Percentiles rank a stretch among this genome's conserved stretches.
Conservation (phyloP, 2,329 filamentous ascomycete genomes). For the Cladophialophora psammophila region DNA sequence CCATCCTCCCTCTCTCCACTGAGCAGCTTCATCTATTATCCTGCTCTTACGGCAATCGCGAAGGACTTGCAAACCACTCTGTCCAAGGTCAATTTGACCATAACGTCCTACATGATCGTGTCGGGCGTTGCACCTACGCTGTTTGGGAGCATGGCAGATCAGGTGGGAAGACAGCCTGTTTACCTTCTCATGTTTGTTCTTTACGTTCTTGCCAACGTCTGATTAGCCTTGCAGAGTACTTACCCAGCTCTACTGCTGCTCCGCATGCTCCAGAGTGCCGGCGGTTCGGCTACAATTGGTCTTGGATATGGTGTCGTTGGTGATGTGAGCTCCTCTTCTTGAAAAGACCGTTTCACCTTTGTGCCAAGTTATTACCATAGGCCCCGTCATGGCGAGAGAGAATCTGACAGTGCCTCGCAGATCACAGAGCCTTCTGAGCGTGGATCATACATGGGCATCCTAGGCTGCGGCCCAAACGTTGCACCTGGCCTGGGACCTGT, state of each 20-base stretch:
- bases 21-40: conserved; percentile 42
- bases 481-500: conserved; percentile 57
- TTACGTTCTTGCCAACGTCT: conserved; percentile 51
- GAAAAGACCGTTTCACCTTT: neutral
- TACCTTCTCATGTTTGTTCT: conserved; percentile 44
- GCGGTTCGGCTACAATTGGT: conserved; percentile 53
- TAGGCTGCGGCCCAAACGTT: conserved; percentile 47
- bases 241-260: conserved; percentile 51
- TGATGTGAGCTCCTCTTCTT: conserved; percentile 45
- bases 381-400: neutral
- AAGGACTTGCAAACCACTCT: conserved; percentile 20
- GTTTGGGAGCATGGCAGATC: conserved; percentile 45
- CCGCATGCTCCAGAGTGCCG: conserved; percentile 54
- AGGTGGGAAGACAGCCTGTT: conserved; percentile 44
- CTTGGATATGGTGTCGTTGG: conserved; percentile 52
- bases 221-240: conserved; percentile 48
- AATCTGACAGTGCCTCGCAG: neutral
- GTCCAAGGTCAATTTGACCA: conserved; percentile 31
- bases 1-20: conserved; percentile 20
- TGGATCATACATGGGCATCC: conserved; percentile 57
- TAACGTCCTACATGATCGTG: conserved; percentile 33
- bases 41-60: conserved; percentile 24
- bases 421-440: conserved; percentile 48
- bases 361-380: neutral
- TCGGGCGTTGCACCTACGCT: conserved; percentile 44